These are phyloP conservation scores for Fusarium tupiense DNA, from an alignment of 2,329 filamentous ascomycete genomes.

Conservation along the genomic window DNA sequence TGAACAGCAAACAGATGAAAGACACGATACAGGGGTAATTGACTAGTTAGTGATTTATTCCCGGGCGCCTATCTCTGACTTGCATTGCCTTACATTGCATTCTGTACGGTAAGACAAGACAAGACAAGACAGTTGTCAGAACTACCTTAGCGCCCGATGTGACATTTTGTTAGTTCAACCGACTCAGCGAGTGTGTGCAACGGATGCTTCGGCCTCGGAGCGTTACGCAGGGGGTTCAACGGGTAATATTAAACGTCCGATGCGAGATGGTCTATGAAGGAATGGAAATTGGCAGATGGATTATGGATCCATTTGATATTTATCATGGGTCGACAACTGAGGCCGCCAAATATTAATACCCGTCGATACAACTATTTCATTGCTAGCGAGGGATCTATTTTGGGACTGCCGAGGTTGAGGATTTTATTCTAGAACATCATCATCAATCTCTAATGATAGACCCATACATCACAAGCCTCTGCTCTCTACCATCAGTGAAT, in stretches of 20 bases:
- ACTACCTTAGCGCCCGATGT: neutral
- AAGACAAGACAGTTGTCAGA: neutral
- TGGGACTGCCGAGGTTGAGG: neutral
- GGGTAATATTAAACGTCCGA: conserved; percentile 6
- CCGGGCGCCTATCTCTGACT: neutral
- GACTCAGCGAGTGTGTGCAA: neutral
- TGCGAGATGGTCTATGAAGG: neutral
- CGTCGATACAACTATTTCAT: neutral
- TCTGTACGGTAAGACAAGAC: neutral
- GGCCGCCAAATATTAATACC: neutral
- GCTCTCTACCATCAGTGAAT: neutral
- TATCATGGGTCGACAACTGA: conserved; percentile 11
- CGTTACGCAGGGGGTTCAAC: neutral
- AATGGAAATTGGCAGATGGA: conserved; percentile 14
- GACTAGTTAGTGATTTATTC: neutral
- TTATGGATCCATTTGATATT: conserved; percentile 8
- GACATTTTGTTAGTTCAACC: conserved; percentile 3
- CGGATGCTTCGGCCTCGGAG: conserved; percentile 1
- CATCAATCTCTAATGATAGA: neutral
- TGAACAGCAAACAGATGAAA: neutral
- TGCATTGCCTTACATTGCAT: neutral
- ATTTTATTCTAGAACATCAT: neutral
- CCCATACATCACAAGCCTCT: neutral
- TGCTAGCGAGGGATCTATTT: neutral
- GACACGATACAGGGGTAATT: neutral